Evolutionary conservation across 371 early-diverging fungal genomes (phyloP).

Genomic region (Apophysomyces elegans): DNA sequence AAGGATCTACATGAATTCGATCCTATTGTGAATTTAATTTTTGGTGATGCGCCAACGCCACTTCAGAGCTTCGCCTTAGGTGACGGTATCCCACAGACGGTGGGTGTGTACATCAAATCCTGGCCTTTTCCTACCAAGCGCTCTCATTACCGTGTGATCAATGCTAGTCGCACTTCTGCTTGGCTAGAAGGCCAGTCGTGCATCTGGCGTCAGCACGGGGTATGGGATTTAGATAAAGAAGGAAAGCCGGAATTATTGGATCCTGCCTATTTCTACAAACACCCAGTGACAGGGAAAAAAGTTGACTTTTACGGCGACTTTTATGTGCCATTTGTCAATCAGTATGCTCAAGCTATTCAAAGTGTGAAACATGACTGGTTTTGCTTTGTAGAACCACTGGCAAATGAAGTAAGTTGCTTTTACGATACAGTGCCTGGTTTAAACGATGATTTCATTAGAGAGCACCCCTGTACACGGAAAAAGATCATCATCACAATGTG

Average conservation of each 20-base stretch:
- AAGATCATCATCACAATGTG: conserved; percentile 61
- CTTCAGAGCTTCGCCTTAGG: conserved; percentile 78
- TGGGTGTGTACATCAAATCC: conserved; percentile 72
- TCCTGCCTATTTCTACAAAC: conserved; percentile 68
- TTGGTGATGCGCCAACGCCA: conserved; percentile 72
- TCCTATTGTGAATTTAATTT: conserved; percentile 67
- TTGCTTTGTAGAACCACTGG: conserved; percentile 79
- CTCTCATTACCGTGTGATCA: conserved; percentile 59
- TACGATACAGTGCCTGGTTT: background rate
- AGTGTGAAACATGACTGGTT: conserved; percentile 55
- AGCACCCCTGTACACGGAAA: conserved; percentile 63
- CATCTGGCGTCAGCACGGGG: conserved; percentile 79
- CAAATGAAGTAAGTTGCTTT: conserved; percentile 60
- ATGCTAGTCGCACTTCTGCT: conserved; percentile 55
- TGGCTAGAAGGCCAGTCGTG: conserved; percentile 68
- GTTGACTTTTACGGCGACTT: conserved; percentile 69
- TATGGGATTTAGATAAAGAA: conserved; percentile 65
- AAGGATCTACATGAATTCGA: conserved; percentile 60
- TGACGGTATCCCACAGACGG: conserved; percentile 61
- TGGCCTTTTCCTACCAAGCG: conserved; percentile 78
- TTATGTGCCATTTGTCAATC: conserved; percentile 71
- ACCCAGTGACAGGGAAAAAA: conserved; percentile 56
- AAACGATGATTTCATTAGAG: conserved; percentile 30
- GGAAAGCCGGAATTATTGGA: conserved; percentile 59
- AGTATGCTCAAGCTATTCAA: conserved; percentile 66